phyloP scores from a whole-genome alignment of 352 stramenopile genomes.

The Phytophthora citrophthora region DNA sequence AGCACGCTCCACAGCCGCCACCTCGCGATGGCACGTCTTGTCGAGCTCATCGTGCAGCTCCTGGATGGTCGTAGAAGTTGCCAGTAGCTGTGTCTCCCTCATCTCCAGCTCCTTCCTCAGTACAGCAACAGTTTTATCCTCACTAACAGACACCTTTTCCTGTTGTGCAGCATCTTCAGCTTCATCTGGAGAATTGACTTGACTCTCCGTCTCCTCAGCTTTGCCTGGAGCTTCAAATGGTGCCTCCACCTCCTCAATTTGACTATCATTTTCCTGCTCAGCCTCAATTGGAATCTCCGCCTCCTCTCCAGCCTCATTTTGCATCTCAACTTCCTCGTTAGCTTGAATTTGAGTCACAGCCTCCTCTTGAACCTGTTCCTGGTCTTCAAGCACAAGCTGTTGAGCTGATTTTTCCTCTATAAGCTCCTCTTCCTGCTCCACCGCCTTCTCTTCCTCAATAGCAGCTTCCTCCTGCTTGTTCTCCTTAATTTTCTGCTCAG shows the following conservation, averaged over 20 bases:
- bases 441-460: slow-evolving; percentile 1
- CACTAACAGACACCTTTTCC: neutral
- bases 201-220: slow-evolving; percentile 1
- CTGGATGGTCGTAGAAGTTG: slow-evolving; percentile 64
- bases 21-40: slow-evolving; percentile 69
- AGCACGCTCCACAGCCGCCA: slow-evolving; percentile 64
- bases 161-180: neutral
- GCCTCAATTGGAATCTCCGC: slow-evolving; percentile 6
- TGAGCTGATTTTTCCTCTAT: too few species aligned
- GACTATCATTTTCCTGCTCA: neutral
- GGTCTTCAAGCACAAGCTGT: too few species aligned
- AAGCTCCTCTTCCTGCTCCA: too few species aligned
- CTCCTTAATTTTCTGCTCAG: neutral
- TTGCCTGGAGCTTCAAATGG: neutral
- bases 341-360: too few species aligned
- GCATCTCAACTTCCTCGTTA: too few species aligned
- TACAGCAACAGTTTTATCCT: slow-evolving; percentile 13
- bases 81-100: slow-evolving; percentile 72
- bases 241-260: slow-evolving; percentile 4
- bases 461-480: slow-evolving; percentile 6
- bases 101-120: slow-evolving; percentile 52
- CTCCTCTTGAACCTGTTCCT: too few species aligned
- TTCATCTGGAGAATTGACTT: neutral
- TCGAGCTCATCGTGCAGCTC: slow-evolving; percentile 84
- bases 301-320: slow-evolving; percentile 1